These are phyloP conservation scores for Capsella bursapastoris DNA, from an alignment of 345 rosid species.

Conservation along the genomic window DNA sequence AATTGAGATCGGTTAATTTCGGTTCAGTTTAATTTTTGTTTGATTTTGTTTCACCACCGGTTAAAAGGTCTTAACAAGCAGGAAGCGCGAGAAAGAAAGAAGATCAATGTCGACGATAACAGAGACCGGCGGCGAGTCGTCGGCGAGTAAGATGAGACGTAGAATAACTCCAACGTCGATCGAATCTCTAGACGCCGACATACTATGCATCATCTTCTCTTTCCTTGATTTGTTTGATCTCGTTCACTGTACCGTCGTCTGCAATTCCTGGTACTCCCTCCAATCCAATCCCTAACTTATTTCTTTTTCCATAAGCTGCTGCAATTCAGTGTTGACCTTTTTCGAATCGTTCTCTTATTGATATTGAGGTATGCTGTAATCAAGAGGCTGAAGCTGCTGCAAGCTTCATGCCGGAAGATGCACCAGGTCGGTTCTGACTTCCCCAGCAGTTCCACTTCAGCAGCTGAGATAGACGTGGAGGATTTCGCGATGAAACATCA, in stretches of 20 bases:
- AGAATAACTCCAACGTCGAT: slow-evolving; percentile 44
- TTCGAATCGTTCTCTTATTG: background rate
- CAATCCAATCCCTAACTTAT: slow-evolving; percentile 5
- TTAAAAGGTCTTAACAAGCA: no score
- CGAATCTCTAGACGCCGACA: slow-evolving; percentile 58
- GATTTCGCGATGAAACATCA: slow-evolving; percentile 74
- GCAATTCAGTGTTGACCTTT: background rate
- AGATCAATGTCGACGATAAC: slow-evolving; percentile 33
- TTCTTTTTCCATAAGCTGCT: background rate
- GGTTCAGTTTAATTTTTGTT: no score
- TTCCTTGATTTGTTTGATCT: slow-evolving; percentile 73
- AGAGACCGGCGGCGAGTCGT: slow-evolving; percentile 39
- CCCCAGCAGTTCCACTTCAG: slow-evolving; percentile 33
- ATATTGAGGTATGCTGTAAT: slow-evolving; percentile 60
- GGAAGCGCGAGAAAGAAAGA: background rate
- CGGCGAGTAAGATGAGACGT: slow-evolving; percentile 55
- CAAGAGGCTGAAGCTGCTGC: slow-evolving; percentile 60
- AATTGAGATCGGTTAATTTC: no score
- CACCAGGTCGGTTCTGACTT: slow-evolving; percentile 27
- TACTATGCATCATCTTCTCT: slow-evolving; percentile 72
- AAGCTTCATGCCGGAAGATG: slow-evolving; percentile 56
- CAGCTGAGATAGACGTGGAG: slow-evolving; percentile 51
- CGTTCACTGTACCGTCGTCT: slow-evolving; percentile 76
- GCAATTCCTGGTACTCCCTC: slow-evolving; percentile 68
- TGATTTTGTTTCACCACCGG: no score